Conservation (phyloP, 345 rosid genomes). For the Abelmoschus esculentus region DNA sequence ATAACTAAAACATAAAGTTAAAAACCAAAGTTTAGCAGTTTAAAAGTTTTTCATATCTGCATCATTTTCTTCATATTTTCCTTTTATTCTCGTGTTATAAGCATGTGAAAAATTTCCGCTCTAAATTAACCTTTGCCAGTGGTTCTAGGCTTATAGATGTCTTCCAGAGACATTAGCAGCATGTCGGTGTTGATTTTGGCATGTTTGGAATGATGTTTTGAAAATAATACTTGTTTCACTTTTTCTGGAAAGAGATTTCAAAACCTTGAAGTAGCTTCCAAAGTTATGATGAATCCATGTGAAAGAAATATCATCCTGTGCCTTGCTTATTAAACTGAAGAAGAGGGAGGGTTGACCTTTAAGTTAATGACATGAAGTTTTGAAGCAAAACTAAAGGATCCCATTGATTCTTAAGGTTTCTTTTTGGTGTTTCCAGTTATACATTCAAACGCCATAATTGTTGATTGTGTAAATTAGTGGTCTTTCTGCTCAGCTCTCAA, state of each 20-base stretch:
- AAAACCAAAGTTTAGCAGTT: too few species aligned
- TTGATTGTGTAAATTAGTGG: background rate
- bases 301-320: background rate
- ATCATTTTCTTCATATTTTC: too few species aligned
- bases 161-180: background rate
- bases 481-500: background rate
- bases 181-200: background rate
- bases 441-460: background rate
- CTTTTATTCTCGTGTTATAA: background rate
- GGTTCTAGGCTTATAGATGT: background rate
- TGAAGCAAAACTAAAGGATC: background rate
- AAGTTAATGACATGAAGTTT: background rate
- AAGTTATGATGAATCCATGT: background rate
- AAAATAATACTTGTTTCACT: background rate
- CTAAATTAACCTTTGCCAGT: background rate
- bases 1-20: too few species aligned
- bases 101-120: background rate
- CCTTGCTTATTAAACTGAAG: background rate
- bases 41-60: too few species aligned
- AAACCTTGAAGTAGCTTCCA: background rate
- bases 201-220: background rate
- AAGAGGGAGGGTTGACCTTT: background rate
- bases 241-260: background rate
- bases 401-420: background rate
- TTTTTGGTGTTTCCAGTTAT: background rate